Percentiles rank a stretch among this genome's conserved stretches.
These are phyloP conservation scores for Capillidium rhysosporum DNA, from an alignment of 371 early-diverging fungal species.

Conservation along the genomic window DNA sequence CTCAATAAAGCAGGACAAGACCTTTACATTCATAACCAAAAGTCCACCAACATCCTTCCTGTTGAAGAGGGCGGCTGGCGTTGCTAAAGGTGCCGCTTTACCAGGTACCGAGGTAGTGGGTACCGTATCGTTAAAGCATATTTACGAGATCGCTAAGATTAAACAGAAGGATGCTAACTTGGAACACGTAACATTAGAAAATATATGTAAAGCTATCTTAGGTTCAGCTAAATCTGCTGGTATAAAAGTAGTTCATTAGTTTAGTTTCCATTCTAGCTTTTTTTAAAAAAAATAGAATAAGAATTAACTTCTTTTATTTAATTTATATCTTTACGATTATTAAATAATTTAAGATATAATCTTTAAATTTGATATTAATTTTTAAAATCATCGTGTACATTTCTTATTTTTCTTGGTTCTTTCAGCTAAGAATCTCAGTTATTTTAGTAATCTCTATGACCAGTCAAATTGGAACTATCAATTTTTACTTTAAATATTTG, in stretches of 20 bases:
- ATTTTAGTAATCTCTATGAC: too few species aligned
- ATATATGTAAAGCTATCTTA: conserved; percentile 52
- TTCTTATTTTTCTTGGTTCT: too few species aligned
- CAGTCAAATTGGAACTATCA: too few species aligned
- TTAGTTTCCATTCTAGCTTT: too few species aligned
- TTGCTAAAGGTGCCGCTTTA: conserved; percentile 62
- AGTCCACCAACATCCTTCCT: conserved; percentile 83
- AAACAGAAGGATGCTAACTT: conserved; percentile 69
- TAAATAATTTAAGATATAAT: too few species aligned
- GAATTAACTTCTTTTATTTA: too few species aligned
- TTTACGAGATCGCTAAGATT: conserved; percentile 86
- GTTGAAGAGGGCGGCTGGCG: conserved; percentile 76
- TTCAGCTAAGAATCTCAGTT: too few species aligned
- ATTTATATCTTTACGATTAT: too few species aligned
- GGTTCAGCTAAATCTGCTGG: conserved; percentile 73
- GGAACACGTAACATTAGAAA: conserved; percentile 42
- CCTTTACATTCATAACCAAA: conserved; percentile 71
- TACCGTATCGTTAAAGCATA: conserved; percentile 67
- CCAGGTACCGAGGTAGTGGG: conserved; percentile 62
- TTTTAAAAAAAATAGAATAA: too few species aligned
- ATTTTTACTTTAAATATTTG: too few species aligned
- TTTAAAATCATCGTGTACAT: too few species aligned
- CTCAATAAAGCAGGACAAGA: conserved; percentile 73
- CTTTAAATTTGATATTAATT: too few species aligned
- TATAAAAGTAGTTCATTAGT: conserved; percentile 44